These are phyloP conservation scores for Solanum lycopersicoides DNA, from an alignment of 257 asterid genomes.

Conservation along the genomic window DNA sequence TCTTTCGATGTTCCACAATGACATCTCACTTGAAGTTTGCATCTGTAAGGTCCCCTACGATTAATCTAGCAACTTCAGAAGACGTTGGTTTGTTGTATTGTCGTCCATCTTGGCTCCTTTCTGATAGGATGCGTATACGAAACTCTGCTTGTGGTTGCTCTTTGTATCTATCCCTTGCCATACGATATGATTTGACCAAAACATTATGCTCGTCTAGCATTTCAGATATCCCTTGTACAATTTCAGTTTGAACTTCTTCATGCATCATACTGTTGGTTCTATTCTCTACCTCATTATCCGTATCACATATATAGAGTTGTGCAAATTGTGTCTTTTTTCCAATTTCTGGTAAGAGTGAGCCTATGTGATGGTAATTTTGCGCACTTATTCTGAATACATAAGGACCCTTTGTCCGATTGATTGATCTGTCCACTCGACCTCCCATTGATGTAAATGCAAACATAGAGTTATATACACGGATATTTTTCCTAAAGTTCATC, in stretches of 20 bases:
- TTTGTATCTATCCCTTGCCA: background rate
- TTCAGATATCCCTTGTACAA: background rate
- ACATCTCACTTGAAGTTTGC: too few relatives aligned
- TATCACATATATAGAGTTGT: background rate
- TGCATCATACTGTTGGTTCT: background rate
- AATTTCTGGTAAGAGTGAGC: background rate
- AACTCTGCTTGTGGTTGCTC: background rate
- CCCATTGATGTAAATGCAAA: too few relatives aligned
- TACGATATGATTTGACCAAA: background rate
- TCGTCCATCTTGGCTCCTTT: background rate
- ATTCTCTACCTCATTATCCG: too few relatives aligned
- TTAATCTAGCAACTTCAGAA: background rate
- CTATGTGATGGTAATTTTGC: background rate
- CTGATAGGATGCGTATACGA: too few relatives aligned
- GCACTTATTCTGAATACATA: background rate
- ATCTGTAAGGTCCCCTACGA: background rate
- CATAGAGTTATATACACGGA: too few relatives aligned
- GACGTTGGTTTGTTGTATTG: background rate
- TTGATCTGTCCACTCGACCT: background rate
- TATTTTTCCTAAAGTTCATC: too few relatives aligned
- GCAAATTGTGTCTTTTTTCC: too few relatives aligned
- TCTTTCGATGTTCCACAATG: too few relatives aligned
- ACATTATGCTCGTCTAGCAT: background rate
- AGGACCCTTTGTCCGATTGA: background rate
- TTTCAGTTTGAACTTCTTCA: background rate